Evolutionary conservation across 2,329 filamentous ascomycete species (phyloP).

Genomic region (Cadophora sp.): DNA sequence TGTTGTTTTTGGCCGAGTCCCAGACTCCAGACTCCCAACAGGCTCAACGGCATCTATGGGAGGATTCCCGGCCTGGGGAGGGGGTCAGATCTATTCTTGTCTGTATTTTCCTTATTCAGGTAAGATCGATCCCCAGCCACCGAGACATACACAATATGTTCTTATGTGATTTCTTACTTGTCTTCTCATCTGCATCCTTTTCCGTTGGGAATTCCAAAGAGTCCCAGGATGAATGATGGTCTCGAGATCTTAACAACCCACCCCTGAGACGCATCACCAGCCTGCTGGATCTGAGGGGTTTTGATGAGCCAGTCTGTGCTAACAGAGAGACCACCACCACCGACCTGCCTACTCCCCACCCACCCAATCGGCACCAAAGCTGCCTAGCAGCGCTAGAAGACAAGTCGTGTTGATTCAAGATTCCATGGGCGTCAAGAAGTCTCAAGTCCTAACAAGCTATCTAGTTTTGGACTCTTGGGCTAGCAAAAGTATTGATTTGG

Average conservation of each 20-base stretch:
- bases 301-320: conserved; percentile 14
- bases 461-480: neutral
- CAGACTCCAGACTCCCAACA: neutral
- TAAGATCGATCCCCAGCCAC: neutral
- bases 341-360: too few relatives aligned
- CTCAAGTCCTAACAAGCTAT: neutral
- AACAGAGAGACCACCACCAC: neutral
- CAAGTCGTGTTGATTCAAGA: neutral
- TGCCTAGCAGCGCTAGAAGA: neutral
- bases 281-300: neutral
- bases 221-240: neutral
- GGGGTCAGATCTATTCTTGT: too few relatives aligned
- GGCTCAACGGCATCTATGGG: neutral
- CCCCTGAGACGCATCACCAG: neutral
- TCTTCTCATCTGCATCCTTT: neutral
- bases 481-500: too few relatives aligned
- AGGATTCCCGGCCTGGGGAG: neutral
- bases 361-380: neutral
- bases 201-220: neutral
- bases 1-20: neutral
- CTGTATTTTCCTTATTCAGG: too few relatives aligned
- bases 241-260: neutral
- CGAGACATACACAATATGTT: neutral
- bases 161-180: neutral
- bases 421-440: conserved; percentile 4